Evolutionary conservation across 129 eudicot species (phyloP).

Genomic region (Oenanthe sinensis): DNA sequence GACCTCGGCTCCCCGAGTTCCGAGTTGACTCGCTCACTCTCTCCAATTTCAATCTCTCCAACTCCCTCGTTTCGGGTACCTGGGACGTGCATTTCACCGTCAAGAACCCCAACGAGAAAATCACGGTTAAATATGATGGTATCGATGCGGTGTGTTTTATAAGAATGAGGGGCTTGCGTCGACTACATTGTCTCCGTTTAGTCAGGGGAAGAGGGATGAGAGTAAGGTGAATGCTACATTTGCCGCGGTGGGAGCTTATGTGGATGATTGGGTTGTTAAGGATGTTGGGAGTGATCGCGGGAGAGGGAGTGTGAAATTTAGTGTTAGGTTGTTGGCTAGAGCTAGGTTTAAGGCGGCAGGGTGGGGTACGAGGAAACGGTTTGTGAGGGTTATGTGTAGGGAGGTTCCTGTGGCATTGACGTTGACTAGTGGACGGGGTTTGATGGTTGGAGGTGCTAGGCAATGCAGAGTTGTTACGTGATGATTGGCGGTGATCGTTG

Average conservation of each 20-base stretch:
- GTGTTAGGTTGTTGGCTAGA: constrained; percentile 48
- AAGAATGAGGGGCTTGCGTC: constrained; percentile 18
- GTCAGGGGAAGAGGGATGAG: constrained; percentile 50
- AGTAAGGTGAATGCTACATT: constrained; percentile 35
- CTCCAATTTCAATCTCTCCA: constrained; percentile 37
- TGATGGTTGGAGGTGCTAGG: constrained; percentile 38
- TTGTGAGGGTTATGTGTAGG: constrained; percentile 47
- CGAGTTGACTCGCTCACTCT: constrained; percentile 42
- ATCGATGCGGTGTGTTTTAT: constrained; percentile 35
- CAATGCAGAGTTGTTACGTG: constrained; percentile 32
- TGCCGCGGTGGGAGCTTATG: constrained; percentile 33
- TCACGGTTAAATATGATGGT: constrained; percentile 46
- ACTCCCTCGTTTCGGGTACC: constrained; percentile 36
- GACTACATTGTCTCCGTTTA: constrained; percentile 51
- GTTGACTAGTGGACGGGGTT: constrained; percentile 24
- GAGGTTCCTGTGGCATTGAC: constrained; percentile 32
- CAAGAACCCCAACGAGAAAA: constrained; percentile 68
- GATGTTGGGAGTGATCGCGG: constrained; percentile 31
- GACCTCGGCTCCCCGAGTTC: constrained; percentile 71
- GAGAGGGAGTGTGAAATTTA: constrained; percentile 39
- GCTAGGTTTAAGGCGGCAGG: constrained; percentile 60
- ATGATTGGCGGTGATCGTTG: constrained; percentile 5
- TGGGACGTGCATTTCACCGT: constrained; percentile 43
- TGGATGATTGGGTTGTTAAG: constrained; percentile 20
- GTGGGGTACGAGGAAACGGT: constrained; percentile 69